Evolutionary conservation across 2,329 filamentous ascomycete genomes (phyloP), one percentile per base, ranked within the genome.

Genomic region (Colletotrichum tropicale): DNA sequence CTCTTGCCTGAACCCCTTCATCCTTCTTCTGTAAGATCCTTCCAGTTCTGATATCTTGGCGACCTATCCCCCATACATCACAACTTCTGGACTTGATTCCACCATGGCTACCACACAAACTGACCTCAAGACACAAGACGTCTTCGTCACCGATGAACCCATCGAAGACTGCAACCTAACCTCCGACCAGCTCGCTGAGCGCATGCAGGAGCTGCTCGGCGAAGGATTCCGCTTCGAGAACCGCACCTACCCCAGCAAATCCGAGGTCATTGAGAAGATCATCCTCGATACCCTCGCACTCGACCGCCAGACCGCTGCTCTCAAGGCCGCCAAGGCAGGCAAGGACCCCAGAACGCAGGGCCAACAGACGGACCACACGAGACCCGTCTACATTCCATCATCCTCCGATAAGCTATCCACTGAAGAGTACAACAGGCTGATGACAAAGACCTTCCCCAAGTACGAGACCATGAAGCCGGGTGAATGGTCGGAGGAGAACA

Each of bases 401-500:
- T 64, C 18, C n/a, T 76, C 74, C 26, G 38, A 68, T 8, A 58
- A 69, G 15, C 36, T 76, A 21, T 66, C 64, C 4, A 38, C 74
- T 15, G 64, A 52, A n/a, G 74, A 73, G 12, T 69, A 69, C 21
- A 61, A 69, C 58, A n/a, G 38, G 1, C 74, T 76, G 28, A 52
- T 74, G n/a, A 65, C 38, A 36, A 48, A 69, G 30, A 56, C 56
- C 2, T 78, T 78, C 21, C 66, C 61, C n/a, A 62, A 71, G 36
- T 77, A 75, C 52, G 32, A 70, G 21, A 28, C 15, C 1, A 55
- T 77, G 28, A 75, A 75, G 38, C 21, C 56, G 7, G 75, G 76
- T 18, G 75, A 78, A 16, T 30, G 72, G 76, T 81, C 77, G 76
- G 77, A 84, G 60, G 55, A 80, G 13, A 66, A 79, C 1, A 81